Conservation (phyloP, 2,329 filamentous ascomycete species). For the Exophiala viscosa region DNA sequence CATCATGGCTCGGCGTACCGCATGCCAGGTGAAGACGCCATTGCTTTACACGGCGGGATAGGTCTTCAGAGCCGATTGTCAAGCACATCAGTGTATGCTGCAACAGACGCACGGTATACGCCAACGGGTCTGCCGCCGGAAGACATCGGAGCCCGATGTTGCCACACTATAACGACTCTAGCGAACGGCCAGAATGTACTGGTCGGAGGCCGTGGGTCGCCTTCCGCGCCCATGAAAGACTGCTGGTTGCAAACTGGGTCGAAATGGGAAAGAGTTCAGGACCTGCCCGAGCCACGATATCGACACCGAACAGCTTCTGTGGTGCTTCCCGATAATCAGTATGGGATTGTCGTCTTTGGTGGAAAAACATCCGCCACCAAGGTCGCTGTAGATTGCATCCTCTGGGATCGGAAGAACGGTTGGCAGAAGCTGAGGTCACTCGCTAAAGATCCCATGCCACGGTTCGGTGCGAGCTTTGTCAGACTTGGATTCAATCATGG, state of each 20-base stretch:
- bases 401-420: constrained; percentile 52
- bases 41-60: constrained; percentile 42
- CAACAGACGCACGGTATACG: constrained; percentile 47
- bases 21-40: constrained; percentile 38
- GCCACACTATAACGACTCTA: constrained; percentile 70
- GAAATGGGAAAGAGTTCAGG: constrained; percentile 61
- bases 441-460: constrained; percentile 41
- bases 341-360: constrained; percentile 57
- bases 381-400: constrained; percentile 51
- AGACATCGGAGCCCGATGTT: constrained; percentile 54
- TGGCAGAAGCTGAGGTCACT: constrained; percentile 47
- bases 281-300: constrained; percentile 69
- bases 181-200: constrained; percentile 59
- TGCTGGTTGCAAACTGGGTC: constrained; percentile 69
- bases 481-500: constrained; percentile 49
- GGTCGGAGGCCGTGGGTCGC: constrained; percentile 74
- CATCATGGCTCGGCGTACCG: constrained; percentile 56
- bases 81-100: constrained; percentile 45
- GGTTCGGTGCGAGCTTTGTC: constrained; percentile 55
- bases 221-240: constrained; percentile 63
- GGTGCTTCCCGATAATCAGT: constrained; percentile 33
- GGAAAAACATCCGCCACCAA: constrained; percentile 54
- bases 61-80: constrained; percentile 47
- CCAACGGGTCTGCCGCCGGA: constrained; percentile 43
- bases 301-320: constrained; percentile 64